phyloP scores from a whole-genome alignment of 495 filamentous ascomycete genomes.

The Astrothelium subdiscretum region DNA sequence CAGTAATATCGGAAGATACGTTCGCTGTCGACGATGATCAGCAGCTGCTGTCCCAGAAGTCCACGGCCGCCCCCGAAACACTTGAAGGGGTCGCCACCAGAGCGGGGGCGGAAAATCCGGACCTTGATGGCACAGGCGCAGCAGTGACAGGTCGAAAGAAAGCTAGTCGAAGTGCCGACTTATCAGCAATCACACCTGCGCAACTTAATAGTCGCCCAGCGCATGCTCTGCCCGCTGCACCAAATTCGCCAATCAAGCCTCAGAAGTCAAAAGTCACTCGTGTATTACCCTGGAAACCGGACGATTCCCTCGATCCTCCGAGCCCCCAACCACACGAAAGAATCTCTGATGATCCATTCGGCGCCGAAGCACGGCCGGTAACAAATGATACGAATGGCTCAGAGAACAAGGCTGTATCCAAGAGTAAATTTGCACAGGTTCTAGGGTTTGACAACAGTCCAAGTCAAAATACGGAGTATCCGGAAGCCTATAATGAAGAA shows the following conservation, averaged over 20 bases:
- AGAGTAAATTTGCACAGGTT: not conserved
- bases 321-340: not conserved
- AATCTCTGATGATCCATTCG: not conserved
- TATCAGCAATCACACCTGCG: not conserved
- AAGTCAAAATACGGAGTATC: constrained; percentile 46
- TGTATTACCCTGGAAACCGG: not conserved
- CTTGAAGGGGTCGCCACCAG: not conserved
- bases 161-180: not conserved
- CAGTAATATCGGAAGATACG: not conserved
- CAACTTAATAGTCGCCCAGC: not conserved
- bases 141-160: not conserved
- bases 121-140: not conserved
- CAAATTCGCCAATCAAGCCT: not conserved
- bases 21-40: constrained; percentile 30
- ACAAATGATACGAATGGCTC: not conserved
- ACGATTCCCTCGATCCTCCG: not conserved
- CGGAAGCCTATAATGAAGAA: constrained; percentile 55
- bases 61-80: not conserved
- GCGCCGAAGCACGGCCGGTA: not conserved
- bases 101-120: not conserved
- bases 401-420: not conserved
- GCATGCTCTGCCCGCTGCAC: not conserved
- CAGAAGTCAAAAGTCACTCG: not conserved
- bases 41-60: constrained; percentile 17
- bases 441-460: not conserved